Conservation (phyloP, 164 flowering plant genomes). For the grape (Vitis vinifera) region ASM3070453v1 NC_081820.1:26514501-26515000, state of each 20-base stretch:
- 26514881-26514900: background rate
- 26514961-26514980: background rate
- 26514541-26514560: no score
- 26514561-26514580: no score
- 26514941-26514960: background rate
- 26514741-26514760: slow-evolving; percentile 96
- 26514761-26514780: slow-evolving; percentile 90
- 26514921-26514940: background rate
- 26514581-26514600: no score
- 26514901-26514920: background rate
- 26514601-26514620: no score
- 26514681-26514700: slow-evolving; percentile 41
- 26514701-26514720: slow-evolving; percentile 99
- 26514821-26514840: slow-evolving; percentile 3
- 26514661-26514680: no score
- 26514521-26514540: no score
- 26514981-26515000: background rate
- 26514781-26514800: slow-evolving; percentile 91
- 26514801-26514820: slow-evolving; percentile 95
- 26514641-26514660: background rate
- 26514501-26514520: no score
- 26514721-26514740: slow-evolving; percentile 99
- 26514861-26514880: background rate
- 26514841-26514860: background rate
- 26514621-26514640: background rate